These are phyloP conservation scores for Fusarium continuum DNA, from an alignment of 2,329 filamentous ascomycete genomes.

Conservation along the genomic window DNA sequence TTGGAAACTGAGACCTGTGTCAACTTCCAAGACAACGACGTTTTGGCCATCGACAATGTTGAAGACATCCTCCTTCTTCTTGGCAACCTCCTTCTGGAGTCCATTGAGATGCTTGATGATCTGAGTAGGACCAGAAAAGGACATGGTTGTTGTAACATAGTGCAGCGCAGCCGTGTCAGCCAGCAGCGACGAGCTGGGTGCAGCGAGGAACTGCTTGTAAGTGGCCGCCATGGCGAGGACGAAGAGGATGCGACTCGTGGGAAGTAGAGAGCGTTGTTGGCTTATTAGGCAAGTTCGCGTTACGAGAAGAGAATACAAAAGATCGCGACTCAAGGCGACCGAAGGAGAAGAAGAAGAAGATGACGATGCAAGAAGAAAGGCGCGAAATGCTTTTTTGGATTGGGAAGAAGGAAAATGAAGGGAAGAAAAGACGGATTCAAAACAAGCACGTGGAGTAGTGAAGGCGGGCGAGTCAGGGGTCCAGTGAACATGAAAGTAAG, in stretches of 20 bases:
- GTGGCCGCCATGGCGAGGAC: constrained; percentile 53
- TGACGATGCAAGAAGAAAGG: constrained; percentile 11
- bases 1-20: constrained; percentile 84
- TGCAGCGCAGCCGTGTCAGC: constrained; percentile 74
- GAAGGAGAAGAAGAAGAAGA: constrained; percentile 3
- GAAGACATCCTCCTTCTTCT: constrained; percentile 82
- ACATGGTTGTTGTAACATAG: constrained; percentile 90
- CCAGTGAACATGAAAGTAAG: too few relatives aligned
- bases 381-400: constrained; percentile 1
- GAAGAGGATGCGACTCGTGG: constrained; percentile 23
- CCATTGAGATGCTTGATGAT: constrained; percentile 84
- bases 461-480: constrained; percentile 33
- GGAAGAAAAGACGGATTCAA: constrained; percentile 38
- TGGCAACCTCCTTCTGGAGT: constrained; percentile 78
- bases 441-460: constrained; percentile 45
- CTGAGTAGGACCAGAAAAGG: constrained; percentile 73
- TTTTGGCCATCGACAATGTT: constrained; percentile 75
- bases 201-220: constrained; percentile 78
- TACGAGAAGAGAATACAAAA: constrained; percentile 2
- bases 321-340: constrained; percentile 24
- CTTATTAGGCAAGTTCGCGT: constrained; percentile 3
- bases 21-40: constrained; percentile 82
- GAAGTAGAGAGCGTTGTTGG: constrained; percentile 9
- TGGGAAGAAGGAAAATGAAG: constrained; percentile 23
- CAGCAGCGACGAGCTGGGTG: constrained; percentile 70